Evolutionary conservation across 2,329 filamentous ascomycete genomes (phyloP), one percentile per base, ranked within the genome.

Genomic region (Pseudocercospora vitis): DNA sequence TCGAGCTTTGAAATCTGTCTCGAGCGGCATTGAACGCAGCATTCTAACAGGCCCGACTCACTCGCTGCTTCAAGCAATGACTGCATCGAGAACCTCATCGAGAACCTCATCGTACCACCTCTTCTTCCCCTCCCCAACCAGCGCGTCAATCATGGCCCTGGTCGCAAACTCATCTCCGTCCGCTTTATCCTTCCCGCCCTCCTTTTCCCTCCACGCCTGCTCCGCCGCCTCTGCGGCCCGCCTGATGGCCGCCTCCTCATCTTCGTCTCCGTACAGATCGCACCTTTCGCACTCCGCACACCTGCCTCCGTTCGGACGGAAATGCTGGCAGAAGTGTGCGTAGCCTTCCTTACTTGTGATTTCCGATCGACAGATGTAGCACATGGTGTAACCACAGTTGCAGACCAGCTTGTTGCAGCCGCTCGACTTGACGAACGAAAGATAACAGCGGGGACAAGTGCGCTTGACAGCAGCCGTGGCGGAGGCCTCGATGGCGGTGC

Each of bases 371-470:
- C 94, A 99, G 42, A 97, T 84, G 68, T 99, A 99, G 71, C 94
- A 99, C 92, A 97, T 97, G 63, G 88, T 87, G 74, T 97, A 97
- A 7, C 94, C 94, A 72, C 94, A 99, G 12, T 91, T 85, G 69
- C 94, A 97, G 4, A 90, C 92, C 33, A 99, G 80, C 74, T 97
- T 97, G 77, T 99, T 99, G 80, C 94, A 99, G 65, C 94, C 94
- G 21, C 86, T 85, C 5, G 85, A 87, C 71, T 97, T 97, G 73
- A 99, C 89, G 70, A 97, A 97, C 12, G 86, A 89, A 7, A 91
- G 89, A 63, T 89, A 87, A 76, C 94, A 99, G 44, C 87, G 83
- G 7, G 94, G 94, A 70, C 94, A 99, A 7, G 94, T 92, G 47
- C 94, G 88, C 74, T 97, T 99, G 69, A 97, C 85, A 19, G 92